Conservation (phyloP, 441 rosid species). For the Mallotus japonicus region DNA sequence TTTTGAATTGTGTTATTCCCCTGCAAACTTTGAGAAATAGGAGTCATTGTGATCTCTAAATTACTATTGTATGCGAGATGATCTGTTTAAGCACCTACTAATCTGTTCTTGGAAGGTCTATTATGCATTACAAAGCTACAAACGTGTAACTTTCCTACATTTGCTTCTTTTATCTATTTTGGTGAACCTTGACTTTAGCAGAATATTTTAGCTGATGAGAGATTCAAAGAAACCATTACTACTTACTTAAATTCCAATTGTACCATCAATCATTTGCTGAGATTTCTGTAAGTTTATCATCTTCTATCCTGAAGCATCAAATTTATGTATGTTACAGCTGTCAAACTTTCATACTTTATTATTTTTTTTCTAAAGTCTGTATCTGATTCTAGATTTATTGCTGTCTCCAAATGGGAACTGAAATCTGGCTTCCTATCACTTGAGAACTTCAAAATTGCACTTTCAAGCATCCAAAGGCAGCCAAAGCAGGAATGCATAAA, state of each 20-base stretch:
- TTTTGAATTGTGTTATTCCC: not conserved
- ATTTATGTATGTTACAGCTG: constrained; percentile 20
- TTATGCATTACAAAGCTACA: not conserved
- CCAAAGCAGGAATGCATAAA: constrained; percentile 76
- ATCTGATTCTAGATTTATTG: constrained; percentile 58
- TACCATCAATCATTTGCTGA: constrained; percentile 58
- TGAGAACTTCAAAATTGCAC: constrained; percentile 78
- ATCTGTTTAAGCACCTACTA: not conserved
- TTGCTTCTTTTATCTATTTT: not conserved
- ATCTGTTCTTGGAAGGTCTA: not conserved
- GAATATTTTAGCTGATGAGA: constrained; percentile 59
- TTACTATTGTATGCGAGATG: not conserved
- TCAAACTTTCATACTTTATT: constrained; percentile 17
- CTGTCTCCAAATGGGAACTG: constrained; percentile 66
- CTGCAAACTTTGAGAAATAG: too few species aligned
- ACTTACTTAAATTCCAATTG: constrained; percentile 47
- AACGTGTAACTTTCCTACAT: not conserved
- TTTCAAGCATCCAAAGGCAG: constrained; percentile 62
- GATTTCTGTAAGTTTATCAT: constrained; percentile 65
- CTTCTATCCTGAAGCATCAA: constrained; percentile 13
- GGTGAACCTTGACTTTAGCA: constrained; percentile 44
- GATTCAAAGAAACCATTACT: constrained; percentile 60
- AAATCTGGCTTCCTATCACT: constrained; percentile 68
- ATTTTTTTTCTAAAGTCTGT: constrained; percentile 26
- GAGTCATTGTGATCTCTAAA: not conserved